These are phyloP conservation scores for Plectranthus barbatus DNA, from an alignment of 257 asterid species.

Conservation along the genomic window DNA sequence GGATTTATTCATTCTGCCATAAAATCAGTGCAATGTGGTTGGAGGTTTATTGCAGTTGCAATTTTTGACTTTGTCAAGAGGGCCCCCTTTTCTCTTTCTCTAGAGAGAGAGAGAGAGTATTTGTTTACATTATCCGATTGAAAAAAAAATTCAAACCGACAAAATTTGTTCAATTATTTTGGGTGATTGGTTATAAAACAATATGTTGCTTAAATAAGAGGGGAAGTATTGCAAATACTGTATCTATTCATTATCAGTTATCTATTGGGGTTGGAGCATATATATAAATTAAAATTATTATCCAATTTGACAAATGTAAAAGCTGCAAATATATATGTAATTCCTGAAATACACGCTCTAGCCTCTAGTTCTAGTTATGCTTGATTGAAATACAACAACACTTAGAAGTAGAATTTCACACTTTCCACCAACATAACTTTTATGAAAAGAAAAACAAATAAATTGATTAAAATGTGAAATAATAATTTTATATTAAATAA, in stretches of 20 bases:
- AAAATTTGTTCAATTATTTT: slow-evolving; percentile 4
- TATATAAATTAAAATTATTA: too few relatives aligned
- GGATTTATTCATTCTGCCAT: slow-evolving; percentile 7
- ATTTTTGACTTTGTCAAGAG: slow-evolving; percentile 18
- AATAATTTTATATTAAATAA: too few relatives aligned
- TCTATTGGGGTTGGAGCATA: too few relatives aligned
- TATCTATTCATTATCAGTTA: too few relatives aligned
- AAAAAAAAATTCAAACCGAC: slow-evolving; percentile 13
- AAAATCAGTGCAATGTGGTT: not conserved
- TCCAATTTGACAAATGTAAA: too few relatives aligned
- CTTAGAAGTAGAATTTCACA: not conserved
- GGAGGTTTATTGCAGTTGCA: slow-evolving; percentile 15
- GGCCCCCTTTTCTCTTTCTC: not conserved
- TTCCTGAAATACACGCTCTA: not conserved
- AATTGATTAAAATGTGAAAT: too few relatives aligned
- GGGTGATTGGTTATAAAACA: too few relatives aligned
- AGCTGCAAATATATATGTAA: too few relatives aligned
- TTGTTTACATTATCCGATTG: slow-evolving; percentile 17
- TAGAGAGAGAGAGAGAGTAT: not conserved
- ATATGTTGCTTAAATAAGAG: too few relatives aligned
- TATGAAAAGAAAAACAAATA: too few relatives aligned
- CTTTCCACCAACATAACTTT: too few relatives aligned
- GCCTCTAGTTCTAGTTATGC: too few relatives aligned
- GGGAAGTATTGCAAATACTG: not conserved
- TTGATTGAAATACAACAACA: not conserved